Evolutionary conservation across 768 basidiomycete species (phyloP).

Genomic region (Pholiota microspora): DNA sequence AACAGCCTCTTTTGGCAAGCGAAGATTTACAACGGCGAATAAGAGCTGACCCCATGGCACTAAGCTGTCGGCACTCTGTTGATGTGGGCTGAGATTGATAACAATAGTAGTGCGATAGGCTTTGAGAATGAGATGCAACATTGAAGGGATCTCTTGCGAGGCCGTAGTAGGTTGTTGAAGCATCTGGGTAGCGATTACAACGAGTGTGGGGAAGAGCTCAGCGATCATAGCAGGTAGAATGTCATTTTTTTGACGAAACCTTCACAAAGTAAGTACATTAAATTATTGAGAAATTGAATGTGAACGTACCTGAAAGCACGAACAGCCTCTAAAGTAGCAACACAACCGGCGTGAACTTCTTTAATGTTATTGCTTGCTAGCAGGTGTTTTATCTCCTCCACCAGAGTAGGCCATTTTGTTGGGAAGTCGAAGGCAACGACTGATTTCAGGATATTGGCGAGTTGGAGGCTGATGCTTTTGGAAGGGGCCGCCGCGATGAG

Average conservation of each 20-base stretch:
- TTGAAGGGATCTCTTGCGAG: slow-evolving; percentile 74
- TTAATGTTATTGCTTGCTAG: slow-evolving; percentile 62
- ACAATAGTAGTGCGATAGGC: slow-evolving; percentile 82
- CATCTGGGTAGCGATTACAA: slow-evolving; percentile 70
- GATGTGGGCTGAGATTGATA: slow-evolving; percentile 69
- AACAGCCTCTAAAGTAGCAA: slow-evolving; percentile 75
- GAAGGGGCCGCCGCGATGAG: slow-evolving; percentile 69
- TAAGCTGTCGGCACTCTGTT: slow-evolving; percentile 71
- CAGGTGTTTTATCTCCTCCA: slow-evolving; percentile 65
- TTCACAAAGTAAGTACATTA: slow-evolving; percentile 22
- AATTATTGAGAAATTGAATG: neutral
- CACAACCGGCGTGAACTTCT: slow-evolving; percentile 79
- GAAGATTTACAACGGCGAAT: slow-evolving; percentile 75
- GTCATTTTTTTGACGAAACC: slow-evolving; percentile 68
- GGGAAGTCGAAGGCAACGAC: slow-evolving; percentile 80
- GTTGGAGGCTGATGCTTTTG: slow-evolving; percentile 69
- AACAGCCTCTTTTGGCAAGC: slow-evolving; percentile 61
- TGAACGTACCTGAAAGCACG: slow-evolving; percentile 63
- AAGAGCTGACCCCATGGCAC: slow-evolving; percentile 87
- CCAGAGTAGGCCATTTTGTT: slow-evolving; percentile 65
- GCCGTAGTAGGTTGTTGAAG: slow-evolving; percentile 58
- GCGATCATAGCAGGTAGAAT: slow-evolving; percentile 56
- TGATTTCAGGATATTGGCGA: slow-evolving; percentile 70
- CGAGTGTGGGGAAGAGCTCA: slow-evolving; percentile 72
- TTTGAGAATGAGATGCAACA: slow-evolving; percentile 86